Percentiles rank a stretch among this genome's conserved stretches.
These are phyloP conservation scores for Kappamyces sp. DNA, from an alignment of 192 early-diverging fungal genomes.

Conservation along the genomic window DNA sequence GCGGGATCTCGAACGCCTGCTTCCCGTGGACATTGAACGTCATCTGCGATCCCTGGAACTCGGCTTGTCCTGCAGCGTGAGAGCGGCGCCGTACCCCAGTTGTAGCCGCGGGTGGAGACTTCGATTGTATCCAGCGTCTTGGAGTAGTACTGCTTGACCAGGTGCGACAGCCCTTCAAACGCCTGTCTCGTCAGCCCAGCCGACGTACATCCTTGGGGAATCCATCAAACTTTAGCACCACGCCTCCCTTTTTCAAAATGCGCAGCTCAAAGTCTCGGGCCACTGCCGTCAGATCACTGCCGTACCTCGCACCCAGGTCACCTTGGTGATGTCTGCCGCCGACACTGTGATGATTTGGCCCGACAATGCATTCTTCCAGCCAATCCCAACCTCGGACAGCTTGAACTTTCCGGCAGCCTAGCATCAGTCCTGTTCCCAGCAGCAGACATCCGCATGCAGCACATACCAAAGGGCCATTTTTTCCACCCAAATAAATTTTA, in stretches of 20 bases:
- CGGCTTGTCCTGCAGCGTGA: slow-evolving; percentile 12
- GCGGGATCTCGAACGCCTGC: slow-evolving; percentile 85
- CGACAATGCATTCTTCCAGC: slow-evolving; percentile 62
- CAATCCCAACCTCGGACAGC: slow-evolving; percentile 54
- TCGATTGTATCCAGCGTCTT: slow-evolving; percentile 75
- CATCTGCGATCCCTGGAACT: slow-evolving; percentile 57
- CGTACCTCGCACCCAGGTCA: slow-evolving; percentile 61
- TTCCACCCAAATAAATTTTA: slow-evolving; percentile 38
- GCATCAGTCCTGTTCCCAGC: not conserved
- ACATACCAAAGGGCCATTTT: slow-evolving; percentile 31
- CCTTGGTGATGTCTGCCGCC: slow-evolving; percentile 54
- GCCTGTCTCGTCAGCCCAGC: slow-evolving; percentile 42
- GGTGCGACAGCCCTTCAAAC: slow-evolving; percentile 72
- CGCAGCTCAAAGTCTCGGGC: slow-evolving; percentile 81
- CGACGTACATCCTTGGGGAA: slow-evolving; percentile 65
- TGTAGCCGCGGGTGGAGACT: slow-evolving; percentile 85
- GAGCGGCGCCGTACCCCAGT: slow-evolving; percentile 67
- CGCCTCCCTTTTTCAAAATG: slow-evolving; percentile 67
- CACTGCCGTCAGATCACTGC: slow-evolving; percentile 63
- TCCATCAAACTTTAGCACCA: slow-evolving; percentile 81
- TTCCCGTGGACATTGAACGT: slow-evolving; percentile 78
- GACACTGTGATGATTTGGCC: slow-evolving; percentile 51
- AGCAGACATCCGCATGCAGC: not conserved
- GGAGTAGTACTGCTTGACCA: slow-evolving; percentile 65
- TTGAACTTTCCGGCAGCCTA: slow-evolving; percentile 41